Evolutionary conservation across 805 yeast species (phyloP), one percentile per base, ranked within the genome.

Genomic region (Saccharomycopsis sp.): DNA sequence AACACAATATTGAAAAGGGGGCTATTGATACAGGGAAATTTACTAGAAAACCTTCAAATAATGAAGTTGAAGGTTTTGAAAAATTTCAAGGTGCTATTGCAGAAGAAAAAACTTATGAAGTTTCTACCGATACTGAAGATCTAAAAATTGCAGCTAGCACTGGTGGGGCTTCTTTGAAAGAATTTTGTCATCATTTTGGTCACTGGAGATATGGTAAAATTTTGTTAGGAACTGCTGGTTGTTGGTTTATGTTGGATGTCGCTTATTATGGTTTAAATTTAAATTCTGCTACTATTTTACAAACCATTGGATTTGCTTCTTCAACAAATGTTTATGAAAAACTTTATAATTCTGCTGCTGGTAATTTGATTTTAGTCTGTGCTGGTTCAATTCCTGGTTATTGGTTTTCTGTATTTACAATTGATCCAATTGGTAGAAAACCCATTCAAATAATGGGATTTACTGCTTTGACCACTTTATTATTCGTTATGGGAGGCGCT

Each of bases 321-420:
- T 70, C 76, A 21, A 58, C 64, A 18, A 82, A 83, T 56, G 74
- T 84, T 42, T 86, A 86, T 70, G 58, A 67, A 43, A 70, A 75
- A 36, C 64, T 87, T 47, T 79, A 76, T 67, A 76, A 86, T 61
- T 60, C 80, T 46, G 83, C 89, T 59, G 94, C 87, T 45, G 96
- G 96, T 76, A 86, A 87, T 64, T 72, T 86, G 70, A 86, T 86
- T 63, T 71, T 87, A 60, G 75, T 86, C 48, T 84, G 94, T 72
- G 96, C 96, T 42, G 96, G 96, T 70, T 73, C 92, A 34, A 45
- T 42, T 27, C 95, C 95, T 51, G 96, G 96, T 56, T 86, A 86
- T 66, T 86, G 95, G 95, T 66, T 70, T 47, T 59, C 92, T 23
- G 84, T 79, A 52, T 86, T 85, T 38, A 78, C 89, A 33, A 59